A percentile compares a stretch with the other conserved stretches of the same genome.
Conservation (phyloP, 164 flowering plant genomes). For the Kingdonia uniflora region DNA sequence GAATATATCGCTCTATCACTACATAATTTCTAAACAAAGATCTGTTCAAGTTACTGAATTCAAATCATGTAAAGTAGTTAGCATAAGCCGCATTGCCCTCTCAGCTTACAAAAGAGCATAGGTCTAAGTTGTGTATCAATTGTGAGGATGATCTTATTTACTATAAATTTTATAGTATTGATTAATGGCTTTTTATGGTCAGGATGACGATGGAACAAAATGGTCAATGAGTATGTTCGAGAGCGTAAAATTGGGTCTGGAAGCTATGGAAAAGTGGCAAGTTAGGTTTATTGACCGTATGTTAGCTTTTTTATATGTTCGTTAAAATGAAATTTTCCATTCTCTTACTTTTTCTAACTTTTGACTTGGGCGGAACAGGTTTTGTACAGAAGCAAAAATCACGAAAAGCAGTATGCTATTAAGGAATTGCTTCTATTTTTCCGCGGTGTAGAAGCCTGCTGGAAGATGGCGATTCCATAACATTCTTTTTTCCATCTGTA, state of each 20-base stretch:
- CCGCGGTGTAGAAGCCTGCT: background rate
- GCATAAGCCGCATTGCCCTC: too few species aligned
- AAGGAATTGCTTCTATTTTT: conserved; percentile 38
- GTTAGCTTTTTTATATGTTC: background rate
- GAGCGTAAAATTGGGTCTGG: conserved; percentile 81
- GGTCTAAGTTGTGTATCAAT: too few species aligned
- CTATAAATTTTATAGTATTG: too few species aligned
- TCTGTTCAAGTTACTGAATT: too few species aligned
- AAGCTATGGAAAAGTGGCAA: conserved; percentile 98
- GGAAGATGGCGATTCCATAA: too few species aligned
- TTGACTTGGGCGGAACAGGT: conserved; percentile 46
- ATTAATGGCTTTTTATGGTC: background rate
- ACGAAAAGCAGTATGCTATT: conserved; percentile 81
- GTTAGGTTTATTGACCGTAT: conserved; percentile 3
- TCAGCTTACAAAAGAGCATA: too few species aligned
- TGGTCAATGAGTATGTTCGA: conserved; percentile 83
- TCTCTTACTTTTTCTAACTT: too few species aligned
- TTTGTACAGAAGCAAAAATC: conserved; percentile 53
- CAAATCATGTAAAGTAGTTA: too few species aligned
- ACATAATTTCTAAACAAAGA: too few species aligned
- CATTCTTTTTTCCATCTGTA: too few species aligned
- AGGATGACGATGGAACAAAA: conserved; percentile 92
- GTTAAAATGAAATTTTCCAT: background rate
- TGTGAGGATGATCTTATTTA: too few species aligned
- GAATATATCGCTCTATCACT: too few species aligned